These are phyloP conservation scores for Dinochytrium kinnereticum DNA, from an alignment of 371 early-diverging fungal genomes.

Conservation along the genomic window DNA sequence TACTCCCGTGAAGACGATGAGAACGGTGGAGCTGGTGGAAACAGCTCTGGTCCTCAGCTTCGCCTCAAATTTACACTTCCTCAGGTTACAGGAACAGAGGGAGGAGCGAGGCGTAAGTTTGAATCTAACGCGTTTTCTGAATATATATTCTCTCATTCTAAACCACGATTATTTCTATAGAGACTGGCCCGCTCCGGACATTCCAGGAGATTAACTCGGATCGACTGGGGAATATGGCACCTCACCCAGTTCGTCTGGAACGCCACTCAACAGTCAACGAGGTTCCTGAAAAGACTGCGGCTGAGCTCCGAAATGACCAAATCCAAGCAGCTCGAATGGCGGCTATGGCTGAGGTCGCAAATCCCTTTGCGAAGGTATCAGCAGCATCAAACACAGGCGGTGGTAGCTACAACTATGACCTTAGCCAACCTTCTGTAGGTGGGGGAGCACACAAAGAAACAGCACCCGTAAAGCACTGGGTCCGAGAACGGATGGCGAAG, in stretches of 20 bases:
- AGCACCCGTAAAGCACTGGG: conserved; percentile 1
- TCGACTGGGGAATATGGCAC: background rate
- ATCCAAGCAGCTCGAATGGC: conserved; percentile 1
- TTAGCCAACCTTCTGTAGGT: no score
- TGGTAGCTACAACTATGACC: background rate
- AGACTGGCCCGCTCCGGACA: background rate
- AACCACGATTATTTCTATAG: background rate
- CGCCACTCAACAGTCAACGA: background rate
- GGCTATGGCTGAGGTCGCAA: conserved; percentile 13
- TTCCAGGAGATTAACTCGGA: background rate
- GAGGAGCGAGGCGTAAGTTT: conserved; percentile 1
- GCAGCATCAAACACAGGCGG: background rate
- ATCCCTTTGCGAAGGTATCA: background rate
- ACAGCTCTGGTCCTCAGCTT: background rate
- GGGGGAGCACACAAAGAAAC: no score
- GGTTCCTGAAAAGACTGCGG: background rate
- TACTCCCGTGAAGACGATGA: no score
- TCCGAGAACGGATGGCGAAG: conserved; percentile 32
- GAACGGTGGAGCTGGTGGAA: background rate
- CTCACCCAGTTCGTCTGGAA: conserved; percentile 5
- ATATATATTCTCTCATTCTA: background rate
- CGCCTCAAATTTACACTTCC: background rate
- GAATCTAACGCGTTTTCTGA: background rate
- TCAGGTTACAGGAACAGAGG: conserved; percentile 1
- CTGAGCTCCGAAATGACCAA: background rate